Base-by-base conservation (phyloP, 2,329 filamentous ascomycete genomes). In the Ilyonectria mors-panacis region DNA sequence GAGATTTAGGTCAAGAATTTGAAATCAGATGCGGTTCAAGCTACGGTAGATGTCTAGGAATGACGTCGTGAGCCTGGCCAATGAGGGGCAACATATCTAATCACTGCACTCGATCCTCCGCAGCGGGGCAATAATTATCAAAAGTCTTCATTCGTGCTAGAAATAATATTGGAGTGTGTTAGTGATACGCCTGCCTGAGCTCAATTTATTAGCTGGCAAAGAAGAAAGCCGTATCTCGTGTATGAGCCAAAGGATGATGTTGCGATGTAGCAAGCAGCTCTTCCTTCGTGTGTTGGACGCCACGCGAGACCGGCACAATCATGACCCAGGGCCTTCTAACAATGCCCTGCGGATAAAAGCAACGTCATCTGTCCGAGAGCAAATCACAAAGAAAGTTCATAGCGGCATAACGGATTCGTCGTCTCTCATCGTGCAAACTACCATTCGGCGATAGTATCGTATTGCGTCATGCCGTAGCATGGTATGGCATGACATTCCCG, bases 21-120 rank as follows among this genome's bases (percentile, higher is more conserved):
- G 19, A 15, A 17, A 28, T 50, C 26, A 26, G 48, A 19, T 13
- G 28, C 6, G n/a, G 28, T 53, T 21, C 10, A 53, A 37, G n/a
- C 28, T 15, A 30, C 35, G 19, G 50, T 53, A 21, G 30, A 35
- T 13, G 28, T 30, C n/a, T n/a, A 59, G 26, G 7, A 33, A 55
- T 65, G 56, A 59, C 56, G 48, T 65, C 50, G 37, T 42, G 15
- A 10, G n/a, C 17, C 13, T 26, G 15, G 28, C 55, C 55, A 60
- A 65, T 60, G 62, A 65, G 56, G 48, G 55, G 47, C 47, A 42
- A 62, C 15, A 42, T n/a, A 51, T 26, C n/a, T 35, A 19, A 51
- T 21, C 12, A 50, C 30, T 35, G 37, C 28, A 50, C 42, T 47
- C 39, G 19, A 28, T 42, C 42, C 33, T 28, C 17, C 23, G 28